Evolutionary conservation across 2,329 filamentous ascomycete species (phyloP).

Genomic region (Trichoderma brevicompactum): DNA sequence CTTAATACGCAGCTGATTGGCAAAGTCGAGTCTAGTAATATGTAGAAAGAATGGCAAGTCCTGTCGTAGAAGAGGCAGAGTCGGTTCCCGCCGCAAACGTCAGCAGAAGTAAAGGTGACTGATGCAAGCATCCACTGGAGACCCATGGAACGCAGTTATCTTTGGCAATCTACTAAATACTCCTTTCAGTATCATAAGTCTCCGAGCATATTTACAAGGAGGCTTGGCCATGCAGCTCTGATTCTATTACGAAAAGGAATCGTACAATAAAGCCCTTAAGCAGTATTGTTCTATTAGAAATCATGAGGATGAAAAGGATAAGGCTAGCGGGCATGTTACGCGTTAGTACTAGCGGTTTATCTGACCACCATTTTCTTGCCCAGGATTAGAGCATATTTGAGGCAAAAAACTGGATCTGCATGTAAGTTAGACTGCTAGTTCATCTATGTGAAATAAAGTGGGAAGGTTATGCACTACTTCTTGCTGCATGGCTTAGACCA

Average conservation of each 20-base stretch:
- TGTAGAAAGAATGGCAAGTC: background rate
- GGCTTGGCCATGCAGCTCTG: background rate
- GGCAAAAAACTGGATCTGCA: constrained; percentile 4
- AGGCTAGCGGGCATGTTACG: background rate
- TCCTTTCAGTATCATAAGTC: background rate
- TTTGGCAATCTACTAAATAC: background rate
- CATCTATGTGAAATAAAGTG: background rate
- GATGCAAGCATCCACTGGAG: no score
- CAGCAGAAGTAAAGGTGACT: no score
- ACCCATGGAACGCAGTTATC: background rate
- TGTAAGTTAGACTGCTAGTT: background rate
- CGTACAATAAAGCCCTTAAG: background rate
- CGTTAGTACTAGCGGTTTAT: background rate
- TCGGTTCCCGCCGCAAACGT: no score
- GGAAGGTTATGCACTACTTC: background rate
- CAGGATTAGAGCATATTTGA: constrained; percentile 26
- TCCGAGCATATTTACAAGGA: background rate
- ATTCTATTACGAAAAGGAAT: background rate
- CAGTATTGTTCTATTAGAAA: background rate
- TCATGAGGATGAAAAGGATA: background rate
- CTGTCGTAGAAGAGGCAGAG: no score
- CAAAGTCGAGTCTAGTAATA: background rate
- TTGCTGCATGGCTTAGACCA: background rate
- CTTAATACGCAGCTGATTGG: no score
- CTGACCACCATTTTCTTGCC: background rate